These are phyloP conservation scores for Dryadomyces sulphureus DNA, from an alignment of 2,329 filamentous ascomycete genomes.

Conservation along the genomic window DNA sequence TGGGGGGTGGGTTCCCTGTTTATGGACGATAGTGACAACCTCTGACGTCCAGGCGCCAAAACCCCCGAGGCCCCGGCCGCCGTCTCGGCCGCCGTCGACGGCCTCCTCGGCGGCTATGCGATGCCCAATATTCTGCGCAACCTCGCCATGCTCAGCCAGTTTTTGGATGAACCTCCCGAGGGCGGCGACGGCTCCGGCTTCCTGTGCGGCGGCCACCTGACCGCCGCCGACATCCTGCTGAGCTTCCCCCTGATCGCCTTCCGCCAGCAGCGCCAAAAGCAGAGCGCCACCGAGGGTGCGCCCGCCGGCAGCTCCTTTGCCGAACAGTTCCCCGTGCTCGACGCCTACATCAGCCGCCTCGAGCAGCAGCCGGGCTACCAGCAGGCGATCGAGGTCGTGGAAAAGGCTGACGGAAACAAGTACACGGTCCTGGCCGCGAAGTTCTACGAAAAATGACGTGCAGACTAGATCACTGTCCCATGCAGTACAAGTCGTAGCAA, in stretches of 20 bases:
- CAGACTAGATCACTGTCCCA: neutral
- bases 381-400: conserved; percentile 31
- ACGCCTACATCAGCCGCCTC: conserved; percentile 30
- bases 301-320: conserved; percentile 18
- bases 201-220: conserved; percentile 33
- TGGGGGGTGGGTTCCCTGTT: neutral
- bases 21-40: too few relatives aligned
- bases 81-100: conserved; percentile 30
- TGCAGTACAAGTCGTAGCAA: too few relatives aligned
- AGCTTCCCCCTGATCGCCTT: conserved; percentile 36
- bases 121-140: conserved; percentile 33
- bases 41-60: conserved; percentile 24
- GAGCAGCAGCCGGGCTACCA: conserved; percentile 32
- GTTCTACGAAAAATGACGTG: too few relatives aligned
- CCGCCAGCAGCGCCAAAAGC: conserved; percentile 10
- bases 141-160: conserved; percentile 33
- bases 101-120: conserved; percentile 25
- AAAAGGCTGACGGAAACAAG: conserved; percentile 29
- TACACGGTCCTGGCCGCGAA: conserved; percentile 1
- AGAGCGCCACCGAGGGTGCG: conserved; percentile 23
- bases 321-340: conserved; percentile 25
- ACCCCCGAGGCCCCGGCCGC: conserved; percentile 25
- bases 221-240: conserved; percentile 32
- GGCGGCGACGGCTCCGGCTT: conserved; percentile 24
- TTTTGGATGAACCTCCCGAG: conserved; percentile 26